Base-by-base conservation (phyloP, 2,329 filamentous ascomycete genomes). In the Parasarocladium wereldwijsianum region DNA sequence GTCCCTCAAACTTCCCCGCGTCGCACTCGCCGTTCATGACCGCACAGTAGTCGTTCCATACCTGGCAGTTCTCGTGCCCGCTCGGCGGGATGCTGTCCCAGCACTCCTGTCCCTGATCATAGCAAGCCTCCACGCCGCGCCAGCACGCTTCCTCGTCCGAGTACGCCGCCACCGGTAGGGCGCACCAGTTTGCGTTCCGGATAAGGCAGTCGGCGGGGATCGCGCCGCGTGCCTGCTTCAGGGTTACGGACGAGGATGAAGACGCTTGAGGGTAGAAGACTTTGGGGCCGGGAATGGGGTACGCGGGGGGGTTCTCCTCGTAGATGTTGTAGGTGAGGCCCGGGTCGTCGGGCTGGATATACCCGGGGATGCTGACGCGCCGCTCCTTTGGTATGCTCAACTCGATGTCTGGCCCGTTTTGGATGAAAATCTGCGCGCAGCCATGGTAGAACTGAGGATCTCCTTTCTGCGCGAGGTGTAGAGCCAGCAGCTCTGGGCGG, bases 171-270 rank as follows among this genome's bases (percentile, higher is more conserved):
- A 82, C 60, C 43, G 79, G 65, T 35, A 62, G 56, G 30, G 64
- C 76, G 50, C 74, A 80, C 77, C 76, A 84, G 55, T 84, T 82
- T 34, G 58, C 76, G 45, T 80, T 81, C 44, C 71, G 69, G 35
- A 75, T 44, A 21, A 80, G 55, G 44, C 70, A 78, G 40, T 59
- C 53, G 2, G 43, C 32, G 0, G 75, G 75, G 31, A 70, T 55
- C 9, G 62, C 49, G 9, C 71, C 73, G 23, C 62, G 55, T 24
- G 43, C 33, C 12, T 40, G 32, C 7, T 34, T 33, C 12, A 38
- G 34, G 13, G 36, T 31, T 8, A 30, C 15, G 16, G 14, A 17
- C 11, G 12, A 5, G n/a, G 37, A 42, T 22, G 22, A 24, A 24
- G 21, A 6, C 6, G 28, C 31, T 8, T 41, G 38, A 7, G 69